Percentiles rank a stretch among this genome's conserved stretches.
Conservation (phyloP, 106 monocot genomes). For the Phalaenopsis aphrodite region DNA sequence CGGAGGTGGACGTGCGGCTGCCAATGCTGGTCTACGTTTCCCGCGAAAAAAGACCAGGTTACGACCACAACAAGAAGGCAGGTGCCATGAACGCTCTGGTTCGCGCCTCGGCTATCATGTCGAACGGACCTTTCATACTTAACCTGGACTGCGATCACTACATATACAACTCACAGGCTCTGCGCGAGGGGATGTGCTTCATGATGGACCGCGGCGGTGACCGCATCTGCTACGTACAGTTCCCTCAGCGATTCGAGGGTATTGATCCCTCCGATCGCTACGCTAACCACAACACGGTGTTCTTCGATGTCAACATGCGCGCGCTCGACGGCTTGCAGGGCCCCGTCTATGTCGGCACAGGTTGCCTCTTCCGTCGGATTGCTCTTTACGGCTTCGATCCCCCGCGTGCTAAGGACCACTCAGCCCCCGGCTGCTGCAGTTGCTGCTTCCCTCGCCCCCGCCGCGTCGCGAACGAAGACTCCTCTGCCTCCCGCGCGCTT, state of each 20-base stretch:
- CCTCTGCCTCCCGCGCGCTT: slow-evolving; percentile 19
- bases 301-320: slow-evolving; percentile 66
- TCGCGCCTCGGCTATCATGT: slow-evolving; percentile 34
- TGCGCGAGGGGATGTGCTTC: slow-evolving; percentile 30
- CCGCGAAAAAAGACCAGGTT: slow-evolving; percentile 27
- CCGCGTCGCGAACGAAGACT: slow-evolving; percentile 17
- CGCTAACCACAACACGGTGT: slow-evolving; percentile 58
- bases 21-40: slow-evolving; percentile 34
- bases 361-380: slow-evolving; percentile 16
- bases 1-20: slow-evolving; percentile 9
- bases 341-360: slow-evolving; percentile 30
- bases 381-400: slow-evolving; percentile 35
- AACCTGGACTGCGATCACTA: slow-evolving; percentile 18
- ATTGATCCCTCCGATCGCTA: slow-evolving; percentile 62
- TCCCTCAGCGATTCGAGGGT: slow-evolving; percentile 60
- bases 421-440: slow-evolving; percentile 15
- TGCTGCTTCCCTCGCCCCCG: slow-evolving; percentile 17
- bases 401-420: slow-evolving; percentile 21
- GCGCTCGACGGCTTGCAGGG: slow-evolving; percentile 37
- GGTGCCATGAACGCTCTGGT: slow-evolving; percentile 36
- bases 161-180: slow-evolving; percentile 9
- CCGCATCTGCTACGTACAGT: slow-evolving; percentile 50
- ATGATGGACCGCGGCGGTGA: slow-evolving; percentile 66
- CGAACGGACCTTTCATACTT: slow-evolving; percentile 25
- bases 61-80: slow-evolving; percentile 36